Base-by-base conservation (phyloP, 768 basidiomycete species). In the Coprinopsis cinerea region DNA sequence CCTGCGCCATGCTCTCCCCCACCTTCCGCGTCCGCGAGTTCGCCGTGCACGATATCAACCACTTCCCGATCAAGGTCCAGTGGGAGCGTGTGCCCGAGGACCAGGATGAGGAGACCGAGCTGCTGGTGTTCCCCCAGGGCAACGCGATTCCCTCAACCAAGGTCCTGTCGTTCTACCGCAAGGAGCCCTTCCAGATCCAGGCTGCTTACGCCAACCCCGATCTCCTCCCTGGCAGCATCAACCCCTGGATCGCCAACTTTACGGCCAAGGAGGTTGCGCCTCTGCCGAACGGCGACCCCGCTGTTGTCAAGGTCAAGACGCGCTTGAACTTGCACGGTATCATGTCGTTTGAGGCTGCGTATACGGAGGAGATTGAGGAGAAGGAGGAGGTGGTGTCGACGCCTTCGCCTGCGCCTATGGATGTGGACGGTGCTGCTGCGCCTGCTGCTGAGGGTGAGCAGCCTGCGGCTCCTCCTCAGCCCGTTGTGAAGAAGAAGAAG, bases 1-100 rank as follows among this genome's bases (percentile, higher is more conserved):
- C 92, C 30, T 97, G 95, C 64, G 95, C 96, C 24, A 92, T 92
- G 76, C 85, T 96, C 56, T 96, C 93, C 26, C 96, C 96, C 58
- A 85, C 93, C 46, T 99, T 98, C 88, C 88, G 92, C 56, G 95
- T 98, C 27, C 88, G 93, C 56, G 94, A 98, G 54, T 99, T 99
- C 77, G 75, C 81, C 61, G 73, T 92, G 52, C 79, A 83, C 64
- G 96, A 99, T 67, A 82, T 90, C 69, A 78, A 84, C 49, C 75
- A 81, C 39, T 96, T 90, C 74, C 83, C 92, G 14, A 82, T 98
- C 79, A 93, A 87, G 67, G 83, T 95, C 50, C 79, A 81, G 42
- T 98, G 96, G 96, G 80, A 83, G 14, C 73, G 79, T 24, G 73
- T 81, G 44, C 77, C 82, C 44, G 70, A 78, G 6, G 92, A 92